These are phyloP conservation scores for Heracleum sosnowskyi DNA, from an alignment of 129 eudicot genomes.

Conservation along the genomic window DNA sequence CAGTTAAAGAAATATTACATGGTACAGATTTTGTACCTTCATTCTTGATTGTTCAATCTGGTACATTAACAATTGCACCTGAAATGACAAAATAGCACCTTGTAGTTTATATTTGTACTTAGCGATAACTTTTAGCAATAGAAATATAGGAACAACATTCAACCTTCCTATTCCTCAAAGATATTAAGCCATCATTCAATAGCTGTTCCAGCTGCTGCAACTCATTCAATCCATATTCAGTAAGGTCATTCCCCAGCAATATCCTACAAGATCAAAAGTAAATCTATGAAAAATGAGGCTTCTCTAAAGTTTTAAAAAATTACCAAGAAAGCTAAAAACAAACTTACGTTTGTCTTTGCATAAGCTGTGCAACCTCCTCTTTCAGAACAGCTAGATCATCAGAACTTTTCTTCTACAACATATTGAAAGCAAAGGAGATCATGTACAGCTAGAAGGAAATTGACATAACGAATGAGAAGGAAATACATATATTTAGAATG, in stretches of 20 bases:
- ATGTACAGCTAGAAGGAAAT: background rate
- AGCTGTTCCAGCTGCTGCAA: background rate
- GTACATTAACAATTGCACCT: background rate
- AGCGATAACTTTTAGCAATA: background rate
- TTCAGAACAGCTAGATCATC: background rate
- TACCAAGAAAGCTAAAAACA: background rate
- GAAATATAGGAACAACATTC: background rate
- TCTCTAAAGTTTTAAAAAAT: background rate
- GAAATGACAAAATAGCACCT: background rate
- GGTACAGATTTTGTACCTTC: background rate
- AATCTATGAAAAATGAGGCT: background rate
- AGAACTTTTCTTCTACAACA: background rate
- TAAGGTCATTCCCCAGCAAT: background rate
- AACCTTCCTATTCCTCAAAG: background rate
- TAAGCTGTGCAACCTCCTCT: background rate
- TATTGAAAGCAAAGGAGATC: background rate
- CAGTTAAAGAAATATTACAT: background rate
- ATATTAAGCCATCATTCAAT: background rate
- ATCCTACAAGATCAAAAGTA: background rate
- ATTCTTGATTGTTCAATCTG: background rate
- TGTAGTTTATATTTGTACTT: background rate
- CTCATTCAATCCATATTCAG: background rate
- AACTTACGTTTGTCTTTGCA: background rate
- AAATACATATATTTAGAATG: background rate
- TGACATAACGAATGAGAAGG: background rate